Percentiles rank a stretch among this genome's conserved stretches.
phyloP scores from a whole-genome alignment of 2,329 filamentous ascomycete species.

The Zymoseptoria pseudotritici region DNA sequence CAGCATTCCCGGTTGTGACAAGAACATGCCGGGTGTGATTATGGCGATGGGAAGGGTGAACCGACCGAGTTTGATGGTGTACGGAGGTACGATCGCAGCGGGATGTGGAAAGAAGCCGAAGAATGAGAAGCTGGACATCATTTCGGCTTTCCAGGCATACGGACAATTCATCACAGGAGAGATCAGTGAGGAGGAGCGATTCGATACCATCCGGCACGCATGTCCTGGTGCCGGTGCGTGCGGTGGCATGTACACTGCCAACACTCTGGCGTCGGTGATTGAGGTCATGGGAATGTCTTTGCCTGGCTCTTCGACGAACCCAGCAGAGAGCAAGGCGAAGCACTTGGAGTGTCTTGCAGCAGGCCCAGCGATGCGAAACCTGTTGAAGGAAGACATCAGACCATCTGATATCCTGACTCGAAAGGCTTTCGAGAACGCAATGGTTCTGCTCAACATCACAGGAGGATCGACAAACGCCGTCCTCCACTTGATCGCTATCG shows the following conservation, averaged over 20 bases:
- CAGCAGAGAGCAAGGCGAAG: constrained; percentile 45
- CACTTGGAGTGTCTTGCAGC: constrained; percentile 44
- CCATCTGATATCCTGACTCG: constrained; percentile 44
- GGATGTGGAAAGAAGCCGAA: constrained; percentile 73
- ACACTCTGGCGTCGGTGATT: constrained; percentile 46
- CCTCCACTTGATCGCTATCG: constrained; percentile 45
- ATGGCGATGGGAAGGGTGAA: constrained; percentile 90
- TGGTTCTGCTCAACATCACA: constrained; percentile 45
- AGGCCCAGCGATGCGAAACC: constrained; percentile 44
- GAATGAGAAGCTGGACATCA: constrained; percentile 69
- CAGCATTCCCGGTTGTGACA: constrained; percentile 94
- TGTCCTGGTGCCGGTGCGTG: constrained; percentile 80
- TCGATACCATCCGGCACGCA: constrained; percentile 88
- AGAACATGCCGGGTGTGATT: constrained; percentile 83
- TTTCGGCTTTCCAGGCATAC: constrained; percentile 96
- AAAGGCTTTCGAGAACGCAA: constrained; percentile 44
- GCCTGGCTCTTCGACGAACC: constrained; percentile 45
- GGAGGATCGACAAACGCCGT: constrained; percentile 47
- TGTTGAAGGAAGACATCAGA: constrained; percentile 44
- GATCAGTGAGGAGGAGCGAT: constrained; percentile 83
- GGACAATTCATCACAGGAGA: constrained; percentile 89
- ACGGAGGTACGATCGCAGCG: constrained; percentile 88
- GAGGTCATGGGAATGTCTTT: constrained; percentile 46
- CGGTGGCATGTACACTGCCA: constrained; percentile 64
- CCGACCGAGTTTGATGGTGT: constrained; percentile 92